A percentile compares a stretch with the other conserved stretches of the same genome.
Conservation (phyloP, 2,329 filamentous ascomycete species). For the Neofusicoccum sp. region DNA sequence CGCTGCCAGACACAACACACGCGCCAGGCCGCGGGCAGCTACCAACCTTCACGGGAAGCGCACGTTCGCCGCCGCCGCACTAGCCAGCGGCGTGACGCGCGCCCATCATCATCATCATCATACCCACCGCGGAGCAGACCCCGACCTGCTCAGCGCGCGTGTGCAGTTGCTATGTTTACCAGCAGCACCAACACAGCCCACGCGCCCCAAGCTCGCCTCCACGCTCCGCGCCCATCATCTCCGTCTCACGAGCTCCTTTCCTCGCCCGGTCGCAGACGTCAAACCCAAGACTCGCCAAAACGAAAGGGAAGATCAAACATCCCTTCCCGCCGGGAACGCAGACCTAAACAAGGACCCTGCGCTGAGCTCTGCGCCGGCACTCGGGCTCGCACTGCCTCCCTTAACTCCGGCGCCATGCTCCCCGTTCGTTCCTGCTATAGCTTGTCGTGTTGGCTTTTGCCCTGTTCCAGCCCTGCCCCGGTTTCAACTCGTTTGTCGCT, state of each 20-base stretch:
- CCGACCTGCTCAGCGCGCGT: neutral
- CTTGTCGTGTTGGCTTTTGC: too few relatives aligned
- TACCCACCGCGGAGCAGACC: neutral
- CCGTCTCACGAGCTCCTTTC: too few relatives aligned
- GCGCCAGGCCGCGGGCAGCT: neutral
- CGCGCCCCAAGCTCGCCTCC: too few relatives aligned
- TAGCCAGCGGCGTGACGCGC: neutral
- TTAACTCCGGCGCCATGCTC: neutral
- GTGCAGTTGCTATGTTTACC: too few relatives aligned
- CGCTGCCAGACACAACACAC: neutral
- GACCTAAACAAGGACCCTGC: neutral
- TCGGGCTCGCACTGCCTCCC: neutral
- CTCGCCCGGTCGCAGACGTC: too few relatives aligned
- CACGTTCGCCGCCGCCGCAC: neutral
- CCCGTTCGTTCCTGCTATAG: too few relatives aligned
- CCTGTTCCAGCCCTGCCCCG: neutral
- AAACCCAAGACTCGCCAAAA: neutral
- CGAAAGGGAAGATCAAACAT: neutral
- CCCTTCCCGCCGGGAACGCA: neutral
- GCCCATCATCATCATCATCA: neutral
- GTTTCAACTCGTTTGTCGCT: neutral
- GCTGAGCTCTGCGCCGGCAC: neutral
- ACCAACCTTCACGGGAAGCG: constrained; percentile 13
- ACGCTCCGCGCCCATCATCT: too few relatives aligned
- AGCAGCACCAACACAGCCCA: too few relatives aligned